These are phyloP conservation scores for Solanum piurae DNA, from an alignment of 257 asterid species.

Conservation along the genomic window DNA sequence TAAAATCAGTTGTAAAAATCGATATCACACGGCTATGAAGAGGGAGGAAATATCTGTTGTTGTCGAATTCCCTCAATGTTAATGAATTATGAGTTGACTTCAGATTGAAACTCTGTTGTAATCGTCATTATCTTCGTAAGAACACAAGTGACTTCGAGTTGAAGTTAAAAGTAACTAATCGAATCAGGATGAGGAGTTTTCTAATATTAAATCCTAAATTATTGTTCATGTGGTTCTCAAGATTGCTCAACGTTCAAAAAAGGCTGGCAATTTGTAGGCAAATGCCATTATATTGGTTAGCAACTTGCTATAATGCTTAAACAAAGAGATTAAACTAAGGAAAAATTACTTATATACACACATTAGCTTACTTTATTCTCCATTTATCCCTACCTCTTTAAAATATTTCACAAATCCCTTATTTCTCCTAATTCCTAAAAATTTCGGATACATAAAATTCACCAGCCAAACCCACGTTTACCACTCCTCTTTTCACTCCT, in stretches of 20 bases:
- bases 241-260: neutral
- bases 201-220: neutral
- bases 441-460: too few species aligned
- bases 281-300: neutral
- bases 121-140: neutral
- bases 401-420: too few species aligned
- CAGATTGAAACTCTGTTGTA: neutral
- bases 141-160: neutral
- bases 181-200: neutral
- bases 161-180: neutral
- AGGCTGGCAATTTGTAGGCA: neutral
- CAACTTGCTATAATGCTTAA: neutral
- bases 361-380: too few species aligned
- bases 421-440: too few species aligned
- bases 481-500: too few species aligned
- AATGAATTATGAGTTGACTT: conserved; percentile 1
- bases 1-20: conserved; percentile 21
- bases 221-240: neutral
- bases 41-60: conserved; percentile 8
- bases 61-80: neutral
- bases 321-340: neutral
- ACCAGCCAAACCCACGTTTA: too few species aligned
- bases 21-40: conserved; percentile 7
- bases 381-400: too few species aligned
- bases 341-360: too few species aligned